phyloP scores from a whole-genome alignment of 1,284 basidiomycete species.

The Tranzscheliella williamsii region DNA sequence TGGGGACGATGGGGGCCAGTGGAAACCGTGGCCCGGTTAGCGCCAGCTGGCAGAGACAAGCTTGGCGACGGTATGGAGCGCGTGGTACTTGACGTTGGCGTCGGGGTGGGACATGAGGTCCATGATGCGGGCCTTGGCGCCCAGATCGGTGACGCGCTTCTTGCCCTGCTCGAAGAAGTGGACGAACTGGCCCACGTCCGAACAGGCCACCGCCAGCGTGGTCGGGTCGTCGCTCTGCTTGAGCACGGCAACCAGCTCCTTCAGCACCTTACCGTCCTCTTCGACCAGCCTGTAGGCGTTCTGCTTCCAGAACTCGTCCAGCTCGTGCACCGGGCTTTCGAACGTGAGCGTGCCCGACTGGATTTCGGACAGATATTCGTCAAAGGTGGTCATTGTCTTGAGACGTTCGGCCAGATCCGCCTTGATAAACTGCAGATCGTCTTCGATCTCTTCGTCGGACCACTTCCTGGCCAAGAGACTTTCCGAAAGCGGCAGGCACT shows the following conservation, averaged over 20 bases:
- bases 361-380: constrained; percentile 91
- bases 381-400: constrained; percentile 89
- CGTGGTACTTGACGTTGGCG: constrained; percentile 86
- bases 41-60: constrained; percentile 56
- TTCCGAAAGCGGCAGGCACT: constrained; percentile 81
- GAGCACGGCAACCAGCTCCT: constrained; percentile 76
- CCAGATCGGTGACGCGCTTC: constrained; percentile 73
- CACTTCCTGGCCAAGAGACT: constrained; percentile 84
- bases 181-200: constrained; percentile 56
- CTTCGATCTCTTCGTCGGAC: constrained; percentile 84
- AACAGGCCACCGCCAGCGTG: constrained; percentile 52
- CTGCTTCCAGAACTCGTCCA: constrained; percentile 96
- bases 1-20: background rate
- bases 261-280: constrained; percentile 86
- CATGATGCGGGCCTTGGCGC: constrained; percentile 89
- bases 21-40: constrained; percentile 5
- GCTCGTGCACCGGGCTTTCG: constrained; percentile 86
- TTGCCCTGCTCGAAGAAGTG: constrained; percentile 51
- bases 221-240: constrained; percentile 30
- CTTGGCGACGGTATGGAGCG: constrained; percentile 65
- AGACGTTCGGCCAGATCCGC: constrained; percentile 80
- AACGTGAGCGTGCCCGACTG: constrained; percentile 87
- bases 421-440: constrained; percentile 83
- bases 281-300: constrained; percentile 83
- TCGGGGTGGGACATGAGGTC: constrained; percentile 88